Evolutionary conservation across 2,329 filamentous ascomycete species (phyloP).

Genomic region (Pseudocercospora musae): DNA sequence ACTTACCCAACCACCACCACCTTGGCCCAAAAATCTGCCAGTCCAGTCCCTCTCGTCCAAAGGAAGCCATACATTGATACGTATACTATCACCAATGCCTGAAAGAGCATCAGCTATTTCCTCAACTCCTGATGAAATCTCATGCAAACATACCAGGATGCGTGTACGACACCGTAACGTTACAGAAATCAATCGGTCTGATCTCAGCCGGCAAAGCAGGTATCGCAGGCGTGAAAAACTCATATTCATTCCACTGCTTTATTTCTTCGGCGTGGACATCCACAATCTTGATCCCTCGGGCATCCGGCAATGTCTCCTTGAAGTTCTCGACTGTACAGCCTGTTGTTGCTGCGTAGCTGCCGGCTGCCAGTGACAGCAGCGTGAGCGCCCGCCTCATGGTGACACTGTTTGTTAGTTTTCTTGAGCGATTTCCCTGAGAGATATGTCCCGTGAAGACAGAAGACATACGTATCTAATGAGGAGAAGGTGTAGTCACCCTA

Average conservation of each 20-base stretch:
- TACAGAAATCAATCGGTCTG: conserved; percentile 32
- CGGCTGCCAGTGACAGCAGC: neutral
- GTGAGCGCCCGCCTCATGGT: neutral
- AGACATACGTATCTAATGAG: neutral
- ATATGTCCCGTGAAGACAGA: neutral
- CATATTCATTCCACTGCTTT: conserved; percentile 6
- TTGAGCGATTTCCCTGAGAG: too few species aligned
- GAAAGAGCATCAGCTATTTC: neutral
- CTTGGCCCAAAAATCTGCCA: conserved; percentile 38
- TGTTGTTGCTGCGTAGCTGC: neutral
- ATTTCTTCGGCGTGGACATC: conserved; percentile 5
- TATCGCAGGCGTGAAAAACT: conserved; percentile 1
- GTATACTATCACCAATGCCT: conserved; percentile 31
- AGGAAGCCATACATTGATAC: conserved; percentile 35
- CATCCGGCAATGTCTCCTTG: conserved; percentile 1
- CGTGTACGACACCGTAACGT: conserved; percentile 37
- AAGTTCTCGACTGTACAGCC: neutral
- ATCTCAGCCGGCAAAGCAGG: conserved; percentile 9
- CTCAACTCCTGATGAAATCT: neutral
- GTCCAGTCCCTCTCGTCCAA: conserved; percentile 29
- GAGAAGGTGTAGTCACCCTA: conserved; percentile 1
- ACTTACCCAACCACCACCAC: conserved; percentile 39
- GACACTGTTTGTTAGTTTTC: neutral
- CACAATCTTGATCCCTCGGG: conserved; percentile 4
- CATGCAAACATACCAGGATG: conserved; percentile 29